These are phyloP conservation scores for Eragrostis tef DNA, from an alignment of 202 grass and related monocot genomes.

Conservation along the genomic window DNA sequence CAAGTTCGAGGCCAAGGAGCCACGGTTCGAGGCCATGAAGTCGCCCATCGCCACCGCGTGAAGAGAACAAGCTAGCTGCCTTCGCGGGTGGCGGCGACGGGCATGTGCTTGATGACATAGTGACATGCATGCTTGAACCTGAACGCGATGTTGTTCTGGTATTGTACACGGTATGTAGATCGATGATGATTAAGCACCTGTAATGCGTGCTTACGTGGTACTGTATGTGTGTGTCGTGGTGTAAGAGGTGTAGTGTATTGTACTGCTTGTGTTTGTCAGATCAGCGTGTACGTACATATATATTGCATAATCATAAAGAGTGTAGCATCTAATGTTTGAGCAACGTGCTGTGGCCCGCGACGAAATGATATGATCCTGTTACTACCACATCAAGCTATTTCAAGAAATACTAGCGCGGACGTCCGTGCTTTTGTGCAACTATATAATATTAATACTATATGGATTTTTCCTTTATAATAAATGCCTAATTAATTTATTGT, in stretches of 20 bases:
- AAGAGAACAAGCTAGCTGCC: too few species aligned
- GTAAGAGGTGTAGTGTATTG: neutral
- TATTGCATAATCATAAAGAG: neutral
- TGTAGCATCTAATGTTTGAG: neutral
- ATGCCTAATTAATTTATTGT: too few species aligned
- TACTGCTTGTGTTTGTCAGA: neutral
- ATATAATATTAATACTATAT: too few species aligned
- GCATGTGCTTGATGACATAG: neutral
- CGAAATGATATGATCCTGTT: too few species aligned
- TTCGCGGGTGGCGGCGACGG: neutral
- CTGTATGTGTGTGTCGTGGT: neutral
- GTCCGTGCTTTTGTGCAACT: too few species aligned
- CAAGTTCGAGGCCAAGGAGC: conserved; percentile 88
- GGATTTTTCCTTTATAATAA: too few species aligned
- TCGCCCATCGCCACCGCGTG: conserved; percentile 54
- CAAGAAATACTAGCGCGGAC: too few species aligned
- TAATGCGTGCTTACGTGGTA: conserved; percentile 3
- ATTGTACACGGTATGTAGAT: conserved; percentile 2
- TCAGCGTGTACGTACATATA: neutral
- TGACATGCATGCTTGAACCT: neutral
- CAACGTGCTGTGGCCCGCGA: too few species aligned
- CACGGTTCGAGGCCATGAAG: conserved; percentile 79
- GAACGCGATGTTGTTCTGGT: neutral
- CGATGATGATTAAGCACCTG: neutral
- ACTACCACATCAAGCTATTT: too few species aligned